Evolutionary conservation across 495 filamentous ascomycete genomes (phyloP).

Genomic region (Talaromyces stipitatus): DNA sequence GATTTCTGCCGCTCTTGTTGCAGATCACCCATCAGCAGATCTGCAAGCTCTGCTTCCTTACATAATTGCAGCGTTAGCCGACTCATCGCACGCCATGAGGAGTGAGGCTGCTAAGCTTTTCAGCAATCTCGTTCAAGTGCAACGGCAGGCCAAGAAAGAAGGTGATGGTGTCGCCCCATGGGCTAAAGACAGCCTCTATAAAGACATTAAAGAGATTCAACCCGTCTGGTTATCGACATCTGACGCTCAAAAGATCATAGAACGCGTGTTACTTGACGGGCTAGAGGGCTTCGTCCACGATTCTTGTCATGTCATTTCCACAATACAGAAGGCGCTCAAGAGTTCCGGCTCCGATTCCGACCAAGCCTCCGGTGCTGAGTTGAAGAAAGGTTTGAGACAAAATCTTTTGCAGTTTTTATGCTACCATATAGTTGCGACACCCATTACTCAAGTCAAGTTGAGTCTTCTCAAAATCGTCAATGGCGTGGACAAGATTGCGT

Average conservation of each 20-base stretch:
- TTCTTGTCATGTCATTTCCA: slow-evolving; percentile 49
- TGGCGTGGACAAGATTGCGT: slow-evolving; percentile 57
- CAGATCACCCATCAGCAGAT: slow-evolving; percentile 46
- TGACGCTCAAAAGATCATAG: slow-evolving; percentile 51
- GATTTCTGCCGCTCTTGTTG: slow-evolving; percentile 45
- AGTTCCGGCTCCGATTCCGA: slow-evolving; percentile 25
- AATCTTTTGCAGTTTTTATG: slow-evolving; percentile 68
- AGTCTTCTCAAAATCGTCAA: slow-evolving; percentile 65
- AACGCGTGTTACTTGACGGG: slow-evolving; percentile 54
- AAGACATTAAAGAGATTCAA: slow-evolving; percentile 35
- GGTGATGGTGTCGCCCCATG: slow-evolving; percentile 27
- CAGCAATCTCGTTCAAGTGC: slow-evolving; percentile 39
- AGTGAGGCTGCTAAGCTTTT: slow-evolving; percentile 61
- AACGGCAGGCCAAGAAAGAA: slow-evolving; percentile 32
- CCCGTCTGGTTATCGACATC: slow-evolving; percentile 53
- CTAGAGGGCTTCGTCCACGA: slow-evolving; percentile 83
- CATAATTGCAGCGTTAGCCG: slow-evolving; percentile 61
- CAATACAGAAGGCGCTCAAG: slow-evolving; percentile 50
- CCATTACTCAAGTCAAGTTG: slow-evolving; percentile 58
- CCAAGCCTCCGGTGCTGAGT: slow-evolving; percentile 33
- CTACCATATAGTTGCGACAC: slow-evolving; percentile 60
- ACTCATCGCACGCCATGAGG: slow-evolving; percentile 65
- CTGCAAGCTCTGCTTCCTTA: slow-evolving; percentile 75
- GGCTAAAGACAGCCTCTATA: slow-evolving; percentile 52
- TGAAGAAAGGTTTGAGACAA: slow-evolving; percentile 58